Evolutionary conservation across 257 asterid species (phyloP), one percentile per base, ranked within the genome.

Genomic region (Scutellaria baicalensis): DNA sequence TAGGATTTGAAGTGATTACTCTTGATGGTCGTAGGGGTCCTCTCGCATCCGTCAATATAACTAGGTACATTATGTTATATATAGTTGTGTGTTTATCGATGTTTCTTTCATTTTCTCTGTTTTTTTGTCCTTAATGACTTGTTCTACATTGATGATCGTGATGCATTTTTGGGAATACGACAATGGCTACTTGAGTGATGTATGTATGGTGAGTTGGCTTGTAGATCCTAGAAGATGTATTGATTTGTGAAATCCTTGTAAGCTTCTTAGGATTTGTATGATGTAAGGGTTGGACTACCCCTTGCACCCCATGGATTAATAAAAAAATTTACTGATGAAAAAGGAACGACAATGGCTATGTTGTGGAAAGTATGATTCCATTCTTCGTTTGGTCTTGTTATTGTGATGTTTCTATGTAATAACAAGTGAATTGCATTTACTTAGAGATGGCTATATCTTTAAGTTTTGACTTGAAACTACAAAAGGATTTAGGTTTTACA

Each of bases 1-100:
- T 83, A 52, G 96, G 97, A 17, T 91, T 87, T 75, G 96, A 91
- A 78, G 95, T 91, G 69, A 90, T 89, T 52, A 89, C 93, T 9
- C 73, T 87, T 9, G 95, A 87, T 80, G 90, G 92, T 35, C 91
- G 90, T 58, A 79, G 59, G 36, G 93, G 78, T 78, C 88, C 78
- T 76, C 96, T 89, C 5, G 89, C 93, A 57, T 87, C 93, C 69
- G 79, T 79, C 82, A 77, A 47, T 31, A 47, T 80, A 61, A 79
- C 87, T 48, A 84, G 96, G 92, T 88, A 66, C 36, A n/a, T 49
- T 49, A 45, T 33, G 9, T 5, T 40, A 8, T 39, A 16, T 14
- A 16, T 47, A 17, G 40, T 59, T 60, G 21, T 14, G 14, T 35
- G 38, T 18, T 48, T 20, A 9, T 43, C 54, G 33, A 27, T 36